These are phyloP conservation scores for Hibiscus trionum DNA, from an alignment of 345 rosid genomes.

Conservation along the genomic window DNA sequence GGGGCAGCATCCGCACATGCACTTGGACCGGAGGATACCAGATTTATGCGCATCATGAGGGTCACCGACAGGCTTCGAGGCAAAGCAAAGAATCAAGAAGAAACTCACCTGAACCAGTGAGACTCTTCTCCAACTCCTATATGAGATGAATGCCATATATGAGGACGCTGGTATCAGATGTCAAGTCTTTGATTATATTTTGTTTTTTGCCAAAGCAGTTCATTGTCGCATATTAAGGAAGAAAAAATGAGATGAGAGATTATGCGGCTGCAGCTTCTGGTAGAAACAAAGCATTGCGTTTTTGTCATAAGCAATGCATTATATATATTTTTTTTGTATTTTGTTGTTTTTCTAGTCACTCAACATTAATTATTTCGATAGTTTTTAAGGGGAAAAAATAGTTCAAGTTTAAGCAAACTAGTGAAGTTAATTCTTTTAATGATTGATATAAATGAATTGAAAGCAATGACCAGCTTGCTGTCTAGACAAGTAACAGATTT, in stretches of 20 bases:
- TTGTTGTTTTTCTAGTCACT: background rate
- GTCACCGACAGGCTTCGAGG: slow-evolving; percentile 84
- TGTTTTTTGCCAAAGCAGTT: background rate
- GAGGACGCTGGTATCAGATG: background rate
- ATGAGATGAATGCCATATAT: background rate
- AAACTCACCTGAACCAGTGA: slow-evolving; percentile 29
- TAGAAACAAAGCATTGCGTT: background rate
- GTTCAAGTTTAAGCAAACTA: background rate
- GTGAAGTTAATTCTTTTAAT: background rate
- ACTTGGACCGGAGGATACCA: slow-evolving; percentile 51
- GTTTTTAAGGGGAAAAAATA: background rate
- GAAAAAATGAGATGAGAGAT: background rate
- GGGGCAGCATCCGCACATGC: slow-evolving; percentile 8
- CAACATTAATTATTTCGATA: background rate
- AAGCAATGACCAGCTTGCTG: background rate
- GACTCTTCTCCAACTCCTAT: background rate
- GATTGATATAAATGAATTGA: background rate
- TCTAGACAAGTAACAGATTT: background rate
- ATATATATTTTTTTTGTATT: background rate
- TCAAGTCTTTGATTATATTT: background rate
- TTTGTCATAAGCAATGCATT: background rate
- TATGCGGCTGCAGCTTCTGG: background rate
- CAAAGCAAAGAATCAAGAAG: slow-evolving; percentile 58
- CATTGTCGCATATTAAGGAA: background rate
- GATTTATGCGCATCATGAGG: slow-evolving; percentile 90